Conservation (phyloP, 208 protist species). For the Angomonas deanei region DNA sequence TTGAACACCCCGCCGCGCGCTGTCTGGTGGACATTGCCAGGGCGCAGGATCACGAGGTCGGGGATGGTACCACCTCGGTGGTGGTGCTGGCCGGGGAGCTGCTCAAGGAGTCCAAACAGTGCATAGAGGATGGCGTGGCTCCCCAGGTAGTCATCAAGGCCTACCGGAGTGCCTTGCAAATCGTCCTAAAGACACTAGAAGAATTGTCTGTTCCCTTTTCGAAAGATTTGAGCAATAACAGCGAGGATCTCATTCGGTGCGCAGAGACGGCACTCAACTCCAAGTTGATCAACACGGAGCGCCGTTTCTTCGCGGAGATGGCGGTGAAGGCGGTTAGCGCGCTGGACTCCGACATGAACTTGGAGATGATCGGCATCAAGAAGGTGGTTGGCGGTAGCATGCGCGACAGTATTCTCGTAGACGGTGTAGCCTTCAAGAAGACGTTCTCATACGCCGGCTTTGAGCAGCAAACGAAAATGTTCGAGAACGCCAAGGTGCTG, state of each 20-base stretch:
- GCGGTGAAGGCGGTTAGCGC: slow-evolving; percentile 97
- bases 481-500: slow-evolving; percentile 97
- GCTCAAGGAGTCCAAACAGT: slow-evolving; percentile 96
- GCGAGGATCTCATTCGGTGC: slow-evolving; percentile 91
- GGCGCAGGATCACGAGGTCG: slow-evolving; percentile 97
- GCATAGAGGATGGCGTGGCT: slow-evolving; percentile 99
- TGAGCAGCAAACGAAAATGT: slow-evolving; percentile 99
- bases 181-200: slow-evolving; percentile 83
- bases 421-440: slow-evolving; percentile 99
- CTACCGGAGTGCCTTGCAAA: slow-evolving; percentile 85
- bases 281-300: slow-evolving; percentile 98
- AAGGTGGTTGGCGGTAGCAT: slow-evolving; percentile 99
- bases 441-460: slow-evolving; percentile 99
- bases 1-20: slow-evolving; percentile 99
- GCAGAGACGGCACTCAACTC: slow-evolving; percentile 99
- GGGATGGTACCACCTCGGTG: slow-evolving; percentile 99
- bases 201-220: slow-evolving; percentile 92
- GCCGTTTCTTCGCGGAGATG: slow-evolving; percentile 98
- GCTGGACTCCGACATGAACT: slow-evolving; percentile 94
- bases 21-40: slow-evolving; percentile 99
- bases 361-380: slow-evolving; percentile 99
- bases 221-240: slow-evolving; percentile 27
- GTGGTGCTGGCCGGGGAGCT: slow-evolving; percentile 98
- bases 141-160: slow-evolving; percentile 98
- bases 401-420: slow-evolving; percentile 97